Percentiles rank a stretch among this genome's conserved stretches.
Evolutionary conservation across 306 rosid species (phyloP).

Genomic region (Dalbergia cochinchinensis): DNA sequence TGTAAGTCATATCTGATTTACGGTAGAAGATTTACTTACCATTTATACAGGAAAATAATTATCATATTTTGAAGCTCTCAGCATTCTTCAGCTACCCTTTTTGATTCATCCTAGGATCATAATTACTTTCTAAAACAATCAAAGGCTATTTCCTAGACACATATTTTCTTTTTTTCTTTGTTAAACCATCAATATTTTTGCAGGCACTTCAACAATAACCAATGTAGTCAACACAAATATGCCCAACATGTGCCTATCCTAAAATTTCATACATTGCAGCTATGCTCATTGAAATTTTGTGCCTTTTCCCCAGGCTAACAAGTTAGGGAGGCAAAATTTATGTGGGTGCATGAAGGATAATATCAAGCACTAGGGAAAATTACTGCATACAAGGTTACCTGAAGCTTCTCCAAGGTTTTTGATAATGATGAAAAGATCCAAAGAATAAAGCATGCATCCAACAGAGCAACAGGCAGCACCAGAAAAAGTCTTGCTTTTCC

Average conservation of each 20-base stretch:
- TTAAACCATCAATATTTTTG: conserved; percentile 14
- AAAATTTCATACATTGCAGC: conserved; percentile 3
- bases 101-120: conserved; percentile 20
- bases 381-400: conserved; percentile 55
- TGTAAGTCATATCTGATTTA: conserved; percentile 8
- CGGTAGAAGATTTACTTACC: conserved; percentile 5
- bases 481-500: conserved; percentile 72
- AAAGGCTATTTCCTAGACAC: conserved; percentile 8
- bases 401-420: conserved; percentile 83
- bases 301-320: conserved; percentile 15
- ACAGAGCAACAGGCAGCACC: conserved; percentile 75
- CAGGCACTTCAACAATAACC: conserved; percentile 10
- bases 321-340: conserved; percentile 5
- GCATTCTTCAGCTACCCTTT: conserved; percentile 24
- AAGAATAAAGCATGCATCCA: conserved; percentile 80
- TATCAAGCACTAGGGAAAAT: conserved; percentile 31
- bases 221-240: conserved; percentile 16
- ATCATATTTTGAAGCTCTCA: conserved; percentile 16
- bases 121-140: not conserved
- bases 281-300: conserved; percentile 8
- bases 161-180: not conserved
- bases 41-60: conserved; percentile 34
- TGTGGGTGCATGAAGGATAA: not conserved
- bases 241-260: conserved; percentile 2
- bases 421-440: conserved; percentile 81